A percentile compares a stretch with the other conserved stretches of the same genome.
Evolutionary conservation across 1,284 basidiomycete species (phyloP).

Genomic region (Rhodotorula sp.): DNA sequence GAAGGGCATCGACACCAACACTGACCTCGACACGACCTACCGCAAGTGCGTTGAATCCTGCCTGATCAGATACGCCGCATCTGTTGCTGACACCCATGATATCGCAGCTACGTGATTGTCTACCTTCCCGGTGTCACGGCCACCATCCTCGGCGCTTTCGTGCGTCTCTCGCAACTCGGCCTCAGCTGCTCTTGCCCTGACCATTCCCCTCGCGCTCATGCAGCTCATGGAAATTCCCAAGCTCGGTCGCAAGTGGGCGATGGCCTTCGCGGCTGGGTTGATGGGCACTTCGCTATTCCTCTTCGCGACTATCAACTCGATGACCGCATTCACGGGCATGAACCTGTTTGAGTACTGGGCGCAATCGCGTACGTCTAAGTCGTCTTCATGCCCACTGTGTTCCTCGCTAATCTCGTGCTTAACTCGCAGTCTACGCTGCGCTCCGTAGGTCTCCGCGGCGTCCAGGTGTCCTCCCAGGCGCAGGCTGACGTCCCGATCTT

Average conservation of each 20-base stretch:
- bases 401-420: too few relatives aligned
- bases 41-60: conserved; percentile 26
- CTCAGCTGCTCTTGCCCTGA: not conserved
- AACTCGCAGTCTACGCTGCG: too few relatives aligned
- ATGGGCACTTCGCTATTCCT: conserved; percentile 49
- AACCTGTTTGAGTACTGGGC: conserved; percentile 46
- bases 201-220: not conserved
- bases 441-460: too few relatives aligned
- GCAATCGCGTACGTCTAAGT: conserved; percentile 10
- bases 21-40: conserved; percentile 47
- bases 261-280: conserved; percentile 46
- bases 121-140: conserved; percentile 38
- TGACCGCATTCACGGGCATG: conserved; percentile 22
- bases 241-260: conserved; percentile 47
- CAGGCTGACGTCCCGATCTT: too few relatives aligned
- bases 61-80: not conserved
- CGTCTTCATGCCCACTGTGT: too few relatives aligned
- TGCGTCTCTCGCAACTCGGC: not conserved
- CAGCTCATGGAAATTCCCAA: conserved; percentile 47
- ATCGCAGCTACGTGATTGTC: conserved; percentile 40
- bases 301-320: conserved; percentile 43
- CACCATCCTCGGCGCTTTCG: conserved; percentile 40
- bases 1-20: conserved; percentile 43
- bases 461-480: not conserved
- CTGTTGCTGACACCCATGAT: not conserved